Percentiles rank a stretch among this genome's conserved stretches.
phyloP scores from a whole-genome alignment of 805 yeast genomes.

The Starmerella apicola region DNA sequence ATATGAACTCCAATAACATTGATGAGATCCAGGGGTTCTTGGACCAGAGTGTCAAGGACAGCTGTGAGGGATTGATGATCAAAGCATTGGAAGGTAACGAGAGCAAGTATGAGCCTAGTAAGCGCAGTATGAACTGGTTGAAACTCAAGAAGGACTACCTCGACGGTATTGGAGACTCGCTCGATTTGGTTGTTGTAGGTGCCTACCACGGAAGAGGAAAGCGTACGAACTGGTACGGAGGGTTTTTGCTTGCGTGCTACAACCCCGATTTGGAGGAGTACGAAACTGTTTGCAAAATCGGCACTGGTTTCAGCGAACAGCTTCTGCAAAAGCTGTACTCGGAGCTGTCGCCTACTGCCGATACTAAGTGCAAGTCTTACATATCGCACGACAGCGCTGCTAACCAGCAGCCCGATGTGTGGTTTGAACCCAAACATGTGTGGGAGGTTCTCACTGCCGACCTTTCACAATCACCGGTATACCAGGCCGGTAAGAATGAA shows the following conservation, averaged over 20 bases:
- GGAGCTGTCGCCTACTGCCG: conserved; percentile 54
- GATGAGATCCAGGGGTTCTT: conserved; percentile 70
- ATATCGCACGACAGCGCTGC: conserved; percentile 52
- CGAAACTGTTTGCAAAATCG: conserved; percentile 93
- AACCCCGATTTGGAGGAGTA: conserved; percentile 84
- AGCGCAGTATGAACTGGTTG: conserved; percentile 89
- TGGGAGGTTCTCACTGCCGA: conserved; percentile 91
- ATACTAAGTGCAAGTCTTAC: conserved; percentile 50
- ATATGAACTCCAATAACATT: conserved; percentile 53
- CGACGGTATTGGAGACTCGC: conserved; percentile 90
- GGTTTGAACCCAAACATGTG: conserved; percentile 78
- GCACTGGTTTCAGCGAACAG: conserved; percentile 92
- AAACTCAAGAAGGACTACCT: conserved; percentile 90
- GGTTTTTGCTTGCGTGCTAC: conserved; percentile 80
- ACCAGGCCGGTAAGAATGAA: conserved; percentile 66
- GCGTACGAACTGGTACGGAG: conserved; percentile 91
- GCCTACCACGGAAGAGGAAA: conserved; percentile 91
- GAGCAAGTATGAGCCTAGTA: conserved; percentile 83
- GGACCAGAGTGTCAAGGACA: conserved; percentile 76
- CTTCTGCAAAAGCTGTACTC: conserved; percentile 49
- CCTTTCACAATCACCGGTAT: conserved; percentile 73
- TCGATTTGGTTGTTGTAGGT: conserved; percentile 86
- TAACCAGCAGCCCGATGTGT: conserved; percentile 73
- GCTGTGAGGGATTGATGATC: conserved; percentile 95
- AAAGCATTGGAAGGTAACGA: conserved; percentile 73